Percentiles rank a stretch among this genome's conserved stretches.
phyloP scores from a whole-genome alignment of 768 basidiomycete species.

The Epithele typhae region DNA sequence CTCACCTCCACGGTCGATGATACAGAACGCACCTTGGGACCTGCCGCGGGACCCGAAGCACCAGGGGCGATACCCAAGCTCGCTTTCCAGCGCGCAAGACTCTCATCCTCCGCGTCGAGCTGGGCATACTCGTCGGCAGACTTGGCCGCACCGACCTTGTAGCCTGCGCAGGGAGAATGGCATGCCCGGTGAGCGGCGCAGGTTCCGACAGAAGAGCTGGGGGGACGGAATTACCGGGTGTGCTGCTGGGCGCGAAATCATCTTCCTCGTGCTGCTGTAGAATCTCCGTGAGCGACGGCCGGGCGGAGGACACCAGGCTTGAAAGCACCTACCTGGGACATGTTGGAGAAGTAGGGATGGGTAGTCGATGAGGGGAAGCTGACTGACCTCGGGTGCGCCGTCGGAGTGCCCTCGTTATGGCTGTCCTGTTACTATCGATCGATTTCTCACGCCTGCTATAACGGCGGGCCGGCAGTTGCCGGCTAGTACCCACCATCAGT shows the following conservation, averaged over 20 bases:
- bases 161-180: slow-evolving; percentile 44
- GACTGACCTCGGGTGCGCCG: slow-evolving; percentile 17
- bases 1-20: no score
- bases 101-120: slow-evolving; percentile 89
- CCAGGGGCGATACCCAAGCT: slow-evolving; percentile 79
- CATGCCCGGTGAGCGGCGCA: not conserved
- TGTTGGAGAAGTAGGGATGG: slow-evolving; percentile 26
- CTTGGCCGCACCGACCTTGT: slow-evolving; percentile 68
- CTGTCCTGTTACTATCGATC: slow-evolving; percentile 36
- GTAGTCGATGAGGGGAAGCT: slow-evolving; percentile 13
- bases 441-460: slow-evolving; percentile 66
- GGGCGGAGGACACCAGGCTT: not conserved
- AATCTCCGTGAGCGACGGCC: slow-evolving; percentile 1
- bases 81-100: slow-evolving; percentile 93
- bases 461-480: no score
- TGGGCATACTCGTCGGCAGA: slow-evolving; percentile 77
- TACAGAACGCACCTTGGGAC: slow-evolving; percentile 57
- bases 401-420: slow-evolving; percentile 16
- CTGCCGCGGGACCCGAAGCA: slow-evolving; percentile 34
- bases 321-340: slow-evolving; percentile 46
- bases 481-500: slow-evolving; percentile 37
- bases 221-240: slow-evolving; percentile 49
- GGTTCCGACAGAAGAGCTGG: not conserved
- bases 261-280: slow-evolving; percentile 58
- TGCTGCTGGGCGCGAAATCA: slow-evolving; percentile 61